Percentiles rank a stretch among this genome's conserved stretches.
phyloP scores from a whole-genome alignment of 225 moss, liverwort and hornwort species.

The Marchantia paleacea region DNA sequence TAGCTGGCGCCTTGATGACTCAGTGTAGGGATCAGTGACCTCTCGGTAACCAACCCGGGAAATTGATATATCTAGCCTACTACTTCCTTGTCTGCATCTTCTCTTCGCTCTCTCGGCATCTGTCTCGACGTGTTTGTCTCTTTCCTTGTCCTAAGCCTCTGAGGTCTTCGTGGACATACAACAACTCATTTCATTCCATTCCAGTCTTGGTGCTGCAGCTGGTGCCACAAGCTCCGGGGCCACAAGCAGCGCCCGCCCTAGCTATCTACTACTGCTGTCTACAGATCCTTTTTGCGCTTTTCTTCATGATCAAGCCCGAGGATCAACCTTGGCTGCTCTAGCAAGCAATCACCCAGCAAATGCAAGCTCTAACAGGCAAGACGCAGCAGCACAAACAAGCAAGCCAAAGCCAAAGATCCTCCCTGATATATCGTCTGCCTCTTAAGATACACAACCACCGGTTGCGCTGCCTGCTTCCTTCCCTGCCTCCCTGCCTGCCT shows the following conservation, averaged over 20 bases:
- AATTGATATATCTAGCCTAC: background rate
- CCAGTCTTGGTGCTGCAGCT: background rate
- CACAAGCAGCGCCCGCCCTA: background rate
- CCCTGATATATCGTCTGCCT: background rate
- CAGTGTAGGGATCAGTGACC: background rate
- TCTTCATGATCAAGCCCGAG: background rate
- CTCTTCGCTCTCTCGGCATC: background rate
- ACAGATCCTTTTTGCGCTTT: background rate
- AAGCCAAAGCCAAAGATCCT: background rate
- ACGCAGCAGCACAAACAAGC: background rate
- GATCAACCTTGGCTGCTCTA: background rate
- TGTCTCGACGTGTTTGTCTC: background rate
- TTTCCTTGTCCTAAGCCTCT: background rate
- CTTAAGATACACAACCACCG: too few species aligned
- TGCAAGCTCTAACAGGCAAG: too few species aligned
- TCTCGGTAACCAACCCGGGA: background rate
- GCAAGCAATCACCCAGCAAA: background rate
- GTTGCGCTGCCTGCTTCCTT: too few species aligned
- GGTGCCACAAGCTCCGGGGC: background rate
- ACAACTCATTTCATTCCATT: background rate
- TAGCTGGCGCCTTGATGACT: constrained; percentile 1
- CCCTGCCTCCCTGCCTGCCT: too few species aligned
- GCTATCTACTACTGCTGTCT: background rate
- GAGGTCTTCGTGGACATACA: background rate
- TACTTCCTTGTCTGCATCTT: background rate